Base-by-base conservation (phyloP, 768 basidiomycete genomes). In the Epithele typhae region DNA sequence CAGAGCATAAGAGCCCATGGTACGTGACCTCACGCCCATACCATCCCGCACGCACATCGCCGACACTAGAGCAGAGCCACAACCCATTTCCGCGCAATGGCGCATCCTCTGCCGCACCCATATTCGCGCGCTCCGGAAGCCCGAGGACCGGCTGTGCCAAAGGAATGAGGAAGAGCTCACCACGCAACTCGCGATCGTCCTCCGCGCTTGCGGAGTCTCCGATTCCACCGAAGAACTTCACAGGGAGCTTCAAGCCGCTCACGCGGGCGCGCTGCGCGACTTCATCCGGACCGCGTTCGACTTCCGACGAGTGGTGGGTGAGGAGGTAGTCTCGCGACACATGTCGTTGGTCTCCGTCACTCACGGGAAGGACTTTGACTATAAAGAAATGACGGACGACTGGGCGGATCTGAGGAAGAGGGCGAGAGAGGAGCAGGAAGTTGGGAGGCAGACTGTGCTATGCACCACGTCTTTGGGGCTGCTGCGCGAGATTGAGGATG, bases 1-100 rank as follows among this genome's bases (percentile, higher is more conserved):
- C n/a, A 0, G 11, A 14, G 8, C 1, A 48, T 55, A 2, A 47
- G 19, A n/a, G 10, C 11, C 4, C 11, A 30, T 9, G 53, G 53
- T 55, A 42, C 24, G 46, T 40, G 19, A 6, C 18, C 34, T 7
- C 12, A 15, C 12, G 6, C 18, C 3, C n/a, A 12, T 5, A 3
- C 7, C 0, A 21, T 34, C 2, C 12, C 5, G 15, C 27, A 17
- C 14, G 17, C 9, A 14, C 37, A n/a, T 14, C n/a, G 6, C 12
- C 10, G 7, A 23, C 18, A n/a, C 30, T 24, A 7, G 27, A 14
- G 27, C 25, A 56, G 55, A 53, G 21, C 25, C 37, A 2, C 55
- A 50, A 21, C 25, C 48, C 3, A 40, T 53, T 1, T 36, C 46
- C 1, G 48, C 45, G 11, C 45, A 34, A 25, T 56, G 55, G 55